These are phyloP conservation scores for Colletotrichum gigasporum DNA, from an alignment of 2,329 filamentous ascomycete species.

Conservation along the genomic window DNA sequence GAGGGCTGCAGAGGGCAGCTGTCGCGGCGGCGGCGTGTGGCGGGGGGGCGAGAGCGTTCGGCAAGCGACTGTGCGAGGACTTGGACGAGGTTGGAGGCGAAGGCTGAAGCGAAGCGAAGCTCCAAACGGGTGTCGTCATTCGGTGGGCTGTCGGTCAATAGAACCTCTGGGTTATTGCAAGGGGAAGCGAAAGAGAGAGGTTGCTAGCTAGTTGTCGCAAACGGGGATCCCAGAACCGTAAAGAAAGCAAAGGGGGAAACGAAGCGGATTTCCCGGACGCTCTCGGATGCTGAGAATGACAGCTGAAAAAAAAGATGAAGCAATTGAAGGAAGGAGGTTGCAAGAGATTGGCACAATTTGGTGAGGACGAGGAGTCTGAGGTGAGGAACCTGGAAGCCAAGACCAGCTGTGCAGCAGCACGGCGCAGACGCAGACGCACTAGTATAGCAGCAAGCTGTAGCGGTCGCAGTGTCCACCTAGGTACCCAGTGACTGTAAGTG, in stretches of 20 bases:
- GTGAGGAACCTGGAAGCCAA: background rate
- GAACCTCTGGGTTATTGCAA: constrained; percentile 10
- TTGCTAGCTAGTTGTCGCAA: background rate
- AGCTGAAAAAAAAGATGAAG: constrained; percentile 3
- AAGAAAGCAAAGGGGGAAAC: background rate
- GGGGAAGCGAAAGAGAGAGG: background rate
- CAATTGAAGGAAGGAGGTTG: constrained; percentile 2
- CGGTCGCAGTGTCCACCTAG: too few relatives aligned
- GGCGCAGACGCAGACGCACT: background rate
- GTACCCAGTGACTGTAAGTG: too few relatives aligned
- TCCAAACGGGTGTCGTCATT: constrained; percentile 28
- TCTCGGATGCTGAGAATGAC: background rate
- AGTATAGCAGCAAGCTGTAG: background rate
- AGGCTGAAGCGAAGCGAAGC: constrained; percentile 17
- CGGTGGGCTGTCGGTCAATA: constrained; percentile 18
- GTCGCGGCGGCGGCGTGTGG: background rate
- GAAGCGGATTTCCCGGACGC: background rate
- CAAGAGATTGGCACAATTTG: constrained; percentile 16
- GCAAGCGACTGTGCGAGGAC: background rate
- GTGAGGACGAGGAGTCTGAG: background rate
- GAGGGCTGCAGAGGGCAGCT: background rate
- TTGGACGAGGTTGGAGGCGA: background rate
- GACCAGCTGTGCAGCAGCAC: background rate
- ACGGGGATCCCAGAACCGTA: background rate
- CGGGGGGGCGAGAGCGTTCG: background rate